Evolutionary conservation across 1,139 yeast genomes (phyloP).

Genomic region (Taphrina flavorubra): DNA sequence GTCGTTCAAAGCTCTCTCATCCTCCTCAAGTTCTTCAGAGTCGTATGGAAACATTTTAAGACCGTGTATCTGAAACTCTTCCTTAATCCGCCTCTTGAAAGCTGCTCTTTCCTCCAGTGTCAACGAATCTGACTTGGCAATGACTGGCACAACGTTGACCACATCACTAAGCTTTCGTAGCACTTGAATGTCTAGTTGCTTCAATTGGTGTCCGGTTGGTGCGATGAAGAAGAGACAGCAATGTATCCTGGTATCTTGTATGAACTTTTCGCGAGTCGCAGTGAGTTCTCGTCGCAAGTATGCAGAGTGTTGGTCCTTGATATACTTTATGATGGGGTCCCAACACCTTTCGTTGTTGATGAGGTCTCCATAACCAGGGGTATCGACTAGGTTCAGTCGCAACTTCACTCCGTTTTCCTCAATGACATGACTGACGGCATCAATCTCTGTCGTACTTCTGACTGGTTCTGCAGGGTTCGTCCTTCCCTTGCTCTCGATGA

Average conservation of each 20-base stretch:
- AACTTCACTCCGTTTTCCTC: conserved; percentile 86
- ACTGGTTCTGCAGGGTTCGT: conserved; percentile 69
- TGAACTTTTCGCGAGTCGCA: conserved; percentile 85
- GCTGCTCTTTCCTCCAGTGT: conserved; percentile 60
- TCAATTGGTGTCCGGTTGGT: conserved; percentile 75
- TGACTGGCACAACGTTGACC: conserved; percentile 92
- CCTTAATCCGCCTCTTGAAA: conserved; percentile 58
- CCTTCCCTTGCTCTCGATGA: conserved; percentile 77
- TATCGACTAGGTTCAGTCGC: conserved; percentile 85
- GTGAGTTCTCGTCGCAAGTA: conserved; percentile 94
- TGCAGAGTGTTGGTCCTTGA: conserved; percentile 94
- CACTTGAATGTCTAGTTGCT: conserved; percentile 80
- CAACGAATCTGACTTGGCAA: conserved; percentile 89
- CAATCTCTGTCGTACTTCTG: conserved; percentile 86
- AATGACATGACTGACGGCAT: conserved; percentile 68
- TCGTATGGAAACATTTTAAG: conserved; percentile 89
- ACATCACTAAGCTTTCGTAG: conserved; percentile 85
- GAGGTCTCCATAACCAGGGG: conserved; percentile 98
- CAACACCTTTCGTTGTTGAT: conserved; percentile 94
- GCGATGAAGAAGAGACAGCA: conserved; percentile 88
- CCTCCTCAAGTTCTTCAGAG: conserved; percentile 78
- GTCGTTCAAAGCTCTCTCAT: conserved; percentile 53
- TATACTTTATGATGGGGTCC: conserved; percentile 95
- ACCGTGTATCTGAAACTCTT: conserved; percentile 74
- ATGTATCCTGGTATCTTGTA: conserved; percentile 87